phyloP scores from a whole-genome alignment of 257 asterid genomes.

The Fraxinus excelsior region DNA sequence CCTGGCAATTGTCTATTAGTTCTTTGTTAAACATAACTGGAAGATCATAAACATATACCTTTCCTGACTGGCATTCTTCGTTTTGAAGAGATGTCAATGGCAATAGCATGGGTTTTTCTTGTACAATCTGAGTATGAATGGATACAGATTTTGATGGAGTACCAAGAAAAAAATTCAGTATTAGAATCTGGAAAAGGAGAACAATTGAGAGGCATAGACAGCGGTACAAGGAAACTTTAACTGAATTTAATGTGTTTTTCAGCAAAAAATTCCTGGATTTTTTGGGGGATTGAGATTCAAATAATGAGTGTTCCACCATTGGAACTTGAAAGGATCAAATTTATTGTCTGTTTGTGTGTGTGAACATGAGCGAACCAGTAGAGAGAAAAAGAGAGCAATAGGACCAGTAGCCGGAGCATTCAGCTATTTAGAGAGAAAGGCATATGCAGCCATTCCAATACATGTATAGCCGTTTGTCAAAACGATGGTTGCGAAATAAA shows the following conservation, averaged over 20 bases:
- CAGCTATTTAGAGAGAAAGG: background rate
- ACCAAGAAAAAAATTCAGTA: conserved; percentile 26
- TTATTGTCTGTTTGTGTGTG: background rate
- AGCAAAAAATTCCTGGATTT: conserved; percentile 25
- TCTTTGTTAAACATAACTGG: conserved; percentile 54
- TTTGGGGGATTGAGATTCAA: conserved; percentile 20
- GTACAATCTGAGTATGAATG: background rate
- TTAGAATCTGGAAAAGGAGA: conserved; percentile 33
- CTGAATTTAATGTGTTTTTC: background rate
- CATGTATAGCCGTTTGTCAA: background rate
- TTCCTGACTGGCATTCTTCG: conserved; percentile 31
- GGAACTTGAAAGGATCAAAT: background rate
- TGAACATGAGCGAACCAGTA: background rate
- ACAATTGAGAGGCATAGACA: conserved; percentile 26
- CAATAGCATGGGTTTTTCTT: background rate
- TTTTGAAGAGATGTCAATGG: background rate
- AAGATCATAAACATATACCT: conserved; percentile 59
- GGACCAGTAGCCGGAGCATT: background rate
- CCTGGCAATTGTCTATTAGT: conserved; percentile 44
- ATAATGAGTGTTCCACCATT: conserved; percentile 28
- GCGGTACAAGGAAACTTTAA: conserved; percentile 19
- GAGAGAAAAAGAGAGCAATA: background rate
- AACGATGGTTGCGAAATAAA: no score
- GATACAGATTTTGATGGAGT: conserved; percentile 20
- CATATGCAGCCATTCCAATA: background rate